Percentiles rank a stretch among this genome's conserved stretches.
These are phyloP conservation scores for Ophiocordyceps camponoti-saundersi DNA, from an alignment of 2,329 filamentous ascomycete genomes.

Conservation along the genomic window DNA sequence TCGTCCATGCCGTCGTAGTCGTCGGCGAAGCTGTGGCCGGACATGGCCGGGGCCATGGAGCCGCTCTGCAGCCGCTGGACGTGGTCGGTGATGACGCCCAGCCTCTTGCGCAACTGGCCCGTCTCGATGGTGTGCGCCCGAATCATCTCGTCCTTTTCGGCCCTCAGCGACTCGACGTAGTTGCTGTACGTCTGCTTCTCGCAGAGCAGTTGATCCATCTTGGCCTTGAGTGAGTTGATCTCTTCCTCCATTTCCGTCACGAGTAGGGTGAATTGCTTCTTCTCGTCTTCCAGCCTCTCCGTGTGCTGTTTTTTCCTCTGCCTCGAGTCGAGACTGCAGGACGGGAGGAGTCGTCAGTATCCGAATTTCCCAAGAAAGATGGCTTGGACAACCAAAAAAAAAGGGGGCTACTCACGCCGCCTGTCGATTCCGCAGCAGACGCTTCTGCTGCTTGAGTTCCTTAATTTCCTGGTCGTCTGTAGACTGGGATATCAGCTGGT, in stretches of 20 bases:
- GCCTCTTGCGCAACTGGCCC: slow-evolving; percentile 81
- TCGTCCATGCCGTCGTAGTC: slow-evolving; percentile 72
- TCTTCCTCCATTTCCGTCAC: slow-evolving; percentile 69
- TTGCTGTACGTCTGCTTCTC: slow-evolving; percentile 61
- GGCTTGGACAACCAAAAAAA: too few relatives aligned
- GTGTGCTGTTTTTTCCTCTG: slow-evolving; percentile 98
- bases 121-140: slow-evolving; percentile 78
- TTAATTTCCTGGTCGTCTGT: slow-evolving; percentile 88
- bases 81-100: slow-evolving; percentile 62
- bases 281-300: slow-evolving; percentile 89
- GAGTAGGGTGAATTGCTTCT: slow-evolving; percentile 70
- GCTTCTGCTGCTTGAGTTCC: slow-evolving; percentile 96
- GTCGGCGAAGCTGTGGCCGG: slow-evolving; percentile 45
- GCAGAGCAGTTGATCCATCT: slow-evolving; percentile 52
- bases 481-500: slow-evolving; percentile 75
- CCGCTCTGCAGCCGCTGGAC: slow-evolving; percentile 51
- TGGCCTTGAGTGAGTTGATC: slow-evolving; percentile 47
- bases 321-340: slow-evolving; percentile 68
- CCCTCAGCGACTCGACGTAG: slow-evolving; percentile 57
- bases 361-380: too few relatives aligned
- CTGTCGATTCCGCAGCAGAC: slow-evolving; percentile 83
- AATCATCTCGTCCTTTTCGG: slow-evolving; percentile 87
- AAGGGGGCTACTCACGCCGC: slow-evolving; percentile 84
- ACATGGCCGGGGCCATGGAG: slow-evolving; percentile 19
- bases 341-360: slow-evolving; percentile 2